Evolutionary conservation across 768 basidiomycete genomes (phyloP).

Genomic region (Lentinula sp.): DNA sequence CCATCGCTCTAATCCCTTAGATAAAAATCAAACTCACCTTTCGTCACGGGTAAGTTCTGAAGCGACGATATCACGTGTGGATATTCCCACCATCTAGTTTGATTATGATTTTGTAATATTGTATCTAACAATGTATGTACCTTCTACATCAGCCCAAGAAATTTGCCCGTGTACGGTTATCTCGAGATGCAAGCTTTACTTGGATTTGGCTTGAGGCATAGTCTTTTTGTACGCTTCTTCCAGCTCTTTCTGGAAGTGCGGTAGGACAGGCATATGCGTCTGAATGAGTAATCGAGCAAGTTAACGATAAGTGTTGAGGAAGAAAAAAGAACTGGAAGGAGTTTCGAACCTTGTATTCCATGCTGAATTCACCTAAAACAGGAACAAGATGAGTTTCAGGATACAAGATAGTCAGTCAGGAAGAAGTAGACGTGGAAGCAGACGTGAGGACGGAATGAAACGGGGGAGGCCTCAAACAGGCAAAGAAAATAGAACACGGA

Average conservation of each 20-base stretch:
- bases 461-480: neutral
- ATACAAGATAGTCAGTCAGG: too few species aligned
- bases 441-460: neutral
- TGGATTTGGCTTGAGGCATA: constrained; percentile 52
- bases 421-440: too few species aligned
- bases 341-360: constrained; percentile 65
- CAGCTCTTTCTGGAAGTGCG: constrained; percentile 83
- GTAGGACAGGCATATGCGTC: constrained; percentile 79
- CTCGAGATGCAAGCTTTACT: constrained; percentile 31
- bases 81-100: too few species aligned
- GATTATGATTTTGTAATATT: too few species aligned
- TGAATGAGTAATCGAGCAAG: constrained; percentile 20
- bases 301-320: neutral
- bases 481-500: too few species aligned
- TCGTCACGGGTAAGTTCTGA: too few species aligned
- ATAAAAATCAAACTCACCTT: too few species aligned
- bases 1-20: too few species aligned
- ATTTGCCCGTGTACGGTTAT: too few species aligned
- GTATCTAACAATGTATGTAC: too few species aligned
- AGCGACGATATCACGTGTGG: too few species aligned
- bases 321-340: neutral
- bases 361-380: constrained; percentile 62
- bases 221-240: constrained; percentile 84
- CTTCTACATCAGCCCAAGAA: neutral
- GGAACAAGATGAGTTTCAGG: too few species aligned